These are phyloP conservation scores for Sporothrix brasiliensis DNA, from an alignment of 2,329 filamentous ascomycete species.

Conservation along the genomic window DNA sequence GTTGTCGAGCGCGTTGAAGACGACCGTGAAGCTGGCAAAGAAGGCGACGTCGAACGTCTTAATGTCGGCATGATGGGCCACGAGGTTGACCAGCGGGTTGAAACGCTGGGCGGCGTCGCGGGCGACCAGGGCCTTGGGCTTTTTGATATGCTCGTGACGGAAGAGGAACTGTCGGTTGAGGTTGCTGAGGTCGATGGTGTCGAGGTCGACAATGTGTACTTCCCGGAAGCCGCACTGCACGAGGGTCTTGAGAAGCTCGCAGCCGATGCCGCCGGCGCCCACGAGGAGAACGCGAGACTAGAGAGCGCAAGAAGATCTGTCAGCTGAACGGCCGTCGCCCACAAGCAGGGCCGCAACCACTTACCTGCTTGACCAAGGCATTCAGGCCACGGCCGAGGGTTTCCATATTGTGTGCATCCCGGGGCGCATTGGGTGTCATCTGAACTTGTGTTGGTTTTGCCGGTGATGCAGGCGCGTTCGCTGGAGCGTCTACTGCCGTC, in stretches of 20 bases:
- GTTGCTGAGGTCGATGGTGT: slow-evolving; percentile 97
- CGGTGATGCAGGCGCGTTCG: slow-evolving; percentile 7
- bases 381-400: slow-evolving; percentile 69
- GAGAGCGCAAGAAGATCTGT: slow-evolving; percentile 31
- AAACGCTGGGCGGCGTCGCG: slow-evolving; percentile 81
- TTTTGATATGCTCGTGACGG: slow-evolving; percentile 95
- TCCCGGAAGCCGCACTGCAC: slow-evolving; percentile 89
- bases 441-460: slow-evolving; percentile 8
- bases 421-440: slow-evolving; percentile 38
- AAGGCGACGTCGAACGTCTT: slow-evolving; percentile 91
- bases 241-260: slow-evolving; percentile 95
- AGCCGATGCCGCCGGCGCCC: slow-evolving; percentile 94
- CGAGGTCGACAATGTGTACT: slow-evolving; percentile 92
- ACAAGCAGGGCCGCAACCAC: not conserved
- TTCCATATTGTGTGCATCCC: slow-evolving; percentile 63
- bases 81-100: slow-evolving; percentile 83
- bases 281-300: slow-evolving; percentile 90
- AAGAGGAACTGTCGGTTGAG: slow-evolving; percentile 98
- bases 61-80: slow-evolving; percentile 92
- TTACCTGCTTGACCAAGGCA: slow-evolving; percentile 69
- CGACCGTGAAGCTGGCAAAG: slow-evolving; percentile 80
- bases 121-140: slow-evolving; percentile 82
- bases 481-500: slow-evolving; percentile 8
- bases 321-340: not conserved
- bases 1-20: slow-evolving; percentile 98